phyloP scores from a whole-genome alignment of 1,139 yeast species.

The Lodderomyces parapsilosis region DNA sequence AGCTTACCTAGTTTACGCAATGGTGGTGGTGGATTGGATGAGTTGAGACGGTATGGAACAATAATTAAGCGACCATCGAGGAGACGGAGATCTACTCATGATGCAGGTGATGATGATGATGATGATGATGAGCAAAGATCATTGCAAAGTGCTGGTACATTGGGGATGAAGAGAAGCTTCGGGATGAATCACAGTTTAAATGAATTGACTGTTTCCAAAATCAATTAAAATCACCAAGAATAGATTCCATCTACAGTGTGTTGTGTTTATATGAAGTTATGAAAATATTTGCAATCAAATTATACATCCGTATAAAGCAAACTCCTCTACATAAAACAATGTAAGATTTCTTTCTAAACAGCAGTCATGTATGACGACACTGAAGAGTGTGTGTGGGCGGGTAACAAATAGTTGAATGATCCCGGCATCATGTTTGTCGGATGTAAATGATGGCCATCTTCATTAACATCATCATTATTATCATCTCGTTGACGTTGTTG shows the following conservation, averaged over 20 bases:
- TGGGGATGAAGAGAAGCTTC: conserved; percentile 8
- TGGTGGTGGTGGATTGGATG: background rate
- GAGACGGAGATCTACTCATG: background rate
- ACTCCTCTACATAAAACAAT: background rate
- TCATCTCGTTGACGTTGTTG: conserved; percentile 3
- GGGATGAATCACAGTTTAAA: conserved; percentile 11
- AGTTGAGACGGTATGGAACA: conserved; percentile 10
- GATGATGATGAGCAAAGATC: background rate
- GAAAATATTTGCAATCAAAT: background rate
- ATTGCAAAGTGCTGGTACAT: conserved; percentile 2
- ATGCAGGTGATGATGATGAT: background rate
- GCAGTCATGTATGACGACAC: conserved; percentile 13
- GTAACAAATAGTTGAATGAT: conserved; percentile 7
- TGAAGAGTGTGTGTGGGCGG: conserved; percentile 8
- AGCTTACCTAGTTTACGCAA: background rate
- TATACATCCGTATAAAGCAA: too few relatives aligned
- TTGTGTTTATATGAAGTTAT: background rate
- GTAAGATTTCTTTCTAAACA: conserved; percentile 2
- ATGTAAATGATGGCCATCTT: conserved; percentile 3
- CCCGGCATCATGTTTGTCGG: conserved; percentile 4
- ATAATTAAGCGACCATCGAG: conserved; percentile 5
- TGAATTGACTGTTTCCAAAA: background rate
- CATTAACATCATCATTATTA: conserved; percentile 2
- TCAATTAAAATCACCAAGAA: too few relatives aligned
- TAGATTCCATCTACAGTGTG: too few relatives aligned